phyloP scores from a whole-genome alignment of 805 yeast species.

The Ogataea trehalophila region DNA sequence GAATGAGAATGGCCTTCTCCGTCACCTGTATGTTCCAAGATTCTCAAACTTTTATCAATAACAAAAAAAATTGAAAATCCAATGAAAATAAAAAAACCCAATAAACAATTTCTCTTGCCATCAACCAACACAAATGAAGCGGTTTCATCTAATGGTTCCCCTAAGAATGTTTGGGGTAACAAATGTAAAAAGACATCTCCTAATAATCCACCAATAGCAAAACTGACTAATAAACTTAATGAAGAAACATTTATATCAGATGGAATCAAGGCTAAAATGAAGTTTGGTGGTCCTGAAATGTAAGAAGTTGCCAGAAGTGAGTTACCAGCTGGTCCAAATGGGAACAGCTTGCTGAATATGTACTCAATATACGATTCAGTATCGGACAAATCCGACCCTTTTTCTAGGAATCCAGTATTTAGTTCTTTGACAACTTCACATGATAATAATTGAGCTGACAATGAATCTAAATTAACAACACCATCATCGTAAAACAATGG shows the following conservation, averaged over 20 bases:
- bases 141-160: constrained; percentile 40
- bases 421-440: constrained; percentile 39
- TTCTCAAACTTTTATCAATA: constrained; percentile 58
- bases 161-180: constrained; percentile 62
- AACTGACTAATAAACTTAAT: constrained; percentile 53
- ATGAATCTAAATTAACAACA: constrained; percentile 35
- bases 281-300: constrained; percentile 61
- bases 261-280: constrained; percentile 53
- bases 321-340: constrained; percentile 55
- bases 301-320: constrained; percentile 59
- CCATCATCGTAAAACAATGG: constrained; percentile 35
- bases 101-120: constrained; percentile 41
- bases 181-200: constrained; percentile 74
- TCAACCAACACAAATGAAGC: constrained; percentile 46
- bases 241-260: constrained; percentile 47
- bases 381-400: constrained; percentile 6
- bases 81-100: constrained; percentile 52
- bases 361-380: constrained; percentile 29
- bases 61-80: constrained; percentile 59
- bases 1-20: constrained; percentile 39
- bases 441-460: constrained; percentile 18
- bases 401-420: constrained; percentile 18
- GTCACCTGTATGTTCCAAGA: constrained; percentile 36
- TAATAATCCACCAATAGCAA: constrained; percentile 71
- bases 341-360: constrained; percentile 40